Base-by-base conservation (phyloP, 306 rosid genomes). In the Inga leiocalycina region DNA sequence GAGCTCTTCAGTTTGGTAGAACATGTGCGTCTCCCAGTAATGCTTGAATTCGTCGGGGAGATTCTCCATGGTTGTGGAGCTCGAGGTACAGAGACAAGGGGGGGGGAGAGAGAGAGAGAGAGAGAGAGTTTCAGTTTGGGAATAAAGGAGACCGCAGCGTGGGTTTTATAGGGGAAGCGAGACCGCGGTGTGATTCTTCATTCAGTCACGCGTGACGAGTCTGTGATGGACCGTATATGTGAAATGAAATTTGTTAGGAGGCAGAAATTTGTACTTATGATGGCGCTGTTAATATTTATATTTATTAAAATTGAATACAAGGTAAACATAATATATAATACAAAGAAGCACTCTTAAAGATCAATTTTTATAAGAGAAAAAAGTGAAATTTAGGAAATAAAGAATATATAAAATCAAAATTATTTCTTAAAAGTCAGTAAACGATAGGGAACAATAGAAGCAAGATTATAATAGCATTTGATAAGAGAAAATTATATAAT, bases 11-110 rank as follows among this genome's bases (percentile, higher is more conserved):
- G 80, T 76, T 85, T 70, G 92, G 78, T 90, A 71, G 81, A 89
- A 84, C 84, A 86, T 87, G 46, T 78, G 86, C 75, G 85, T 82
- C 67, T 89, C 98, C 88, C 90, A 91, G 78, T 87, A 89, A 78
- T 81, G 78, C 22, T 54, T 79, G 84, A 87, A 82, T 27, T 90
- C 96, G 0, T 88, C 90, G 5, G 89, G 85, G 41, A 86, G 76
- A 80, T 86, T 84, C 43, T 90, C 96, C 95, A 93, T 93, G 22
- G 22, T 35, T 14, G 24, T 35, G 13, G 72, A 16, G 45, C 72
- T 67, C 46, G 72, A 67, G 69, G 17, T 17, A 24, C 68, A 27
- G 37, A 22, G 32, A 10, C n/a, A 65, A 4, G 14, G 6, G 3
- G 34, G 24, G 24, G 69, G 8, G 22, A 35, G 72, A 35, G 45